These are phyloP conservation scores for Penicillium expansum DNA, from an alignment of 2,329 filamentous ascomycete genomes.

Conservation along the genomic window DNA sequence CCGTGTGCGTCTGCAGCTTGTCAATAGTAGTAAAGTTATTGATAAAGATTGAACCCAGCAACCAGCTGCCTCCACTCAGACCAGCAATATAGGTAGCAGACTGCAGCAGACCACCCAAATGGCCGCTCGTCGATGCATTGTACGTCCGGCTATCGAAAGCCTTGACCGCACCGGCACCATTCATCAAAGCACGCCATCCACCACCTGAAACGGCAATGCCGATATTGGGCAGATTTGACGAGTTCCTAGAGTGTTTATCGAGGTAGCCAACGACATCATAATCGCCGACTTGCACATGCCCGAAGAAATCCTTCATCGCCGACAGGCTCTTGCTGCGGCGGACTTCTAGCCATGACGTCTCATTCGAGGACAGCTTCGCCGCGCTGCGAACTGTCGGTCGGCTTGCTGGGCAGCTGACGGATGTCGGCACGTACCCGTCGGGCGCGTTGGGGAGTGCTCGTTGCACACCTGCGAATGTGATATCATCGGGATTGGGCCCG, in stretches of 20 bases:
- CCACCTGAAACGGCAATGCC: conserved; percentile 79
- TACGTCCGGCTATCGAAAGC: conserved; percentile 74
- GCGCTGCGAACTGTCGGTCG: conserved; percentile 69
- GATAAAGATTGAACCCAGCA: conserved; percentile 75
- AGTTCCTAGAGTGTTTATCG: conserved; percentile 55
- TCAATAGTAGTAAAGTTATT: conserved; percentile 75
- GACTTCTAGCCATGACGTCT: conserved; percentile 69
- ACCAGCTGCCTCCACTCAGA: conserved; percentile 80
- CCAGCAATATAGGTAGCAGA: conserved; percentile 77
- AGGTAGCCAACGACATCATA: conserved; percentile 78
- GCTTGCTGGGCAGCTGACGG: conserved; percentile 65
- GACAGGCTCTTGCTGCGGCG: conserved; percentile 70
- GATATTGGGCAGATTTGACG: conserved; percentile 63
- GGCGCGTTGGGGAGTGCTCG: conserved; percentile 57
- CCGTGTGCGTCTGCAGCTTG: conserved; percentile 25
- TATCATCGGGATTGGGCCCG: conserved; percentile 5
- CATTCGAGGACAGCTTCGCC: conserved; percentile 62
- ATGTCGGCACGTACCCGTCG: conserved; percentile 69
- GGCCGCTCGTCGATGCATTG: conserved; percentile 60
- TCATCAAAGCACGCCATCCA: conserved; percentile 83
- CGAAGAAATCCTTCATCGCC: conserved; percentile 71
- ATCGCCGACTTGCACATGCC: conserved; percentile 67
- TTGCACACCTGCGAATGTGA: conserved; percentile 13
- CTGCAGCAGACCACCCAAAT: conserved; percentile 79
- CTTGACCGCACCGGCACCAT: conserved; percentile 76